A percentile compares a stretch with the other conserved stretches of the same genome.
These are phyloP conservation scores for Calonectria naviculata DNA, from an alignment of 2,329 filamentous ascomycete genomes.

Conservation along the genomic window DNA sequence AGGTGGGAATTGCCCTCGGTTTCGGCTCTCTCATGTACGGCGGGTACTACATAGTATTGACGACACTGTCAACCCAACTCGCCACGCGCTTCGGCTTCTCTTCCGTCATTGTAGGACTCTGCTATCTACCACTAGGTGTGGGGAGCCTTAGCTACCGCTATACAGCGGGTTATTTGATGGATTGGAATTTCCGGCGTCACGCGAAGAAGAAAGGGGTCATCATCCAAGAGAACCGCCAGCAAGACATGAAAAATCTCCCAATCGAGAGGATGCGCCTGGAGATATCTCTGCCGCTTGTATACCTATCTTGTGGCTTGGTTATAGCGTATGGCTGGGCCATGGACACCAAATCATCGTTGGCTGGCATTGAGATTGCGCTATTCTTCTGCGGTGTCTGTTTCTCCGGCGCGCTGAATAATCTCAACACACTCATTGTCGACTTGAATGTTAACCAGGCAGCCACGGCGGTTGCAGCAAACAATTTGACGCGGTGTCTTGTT, in stretches of 20 bases:
- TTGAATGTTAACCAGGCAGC: slow-evolving; percentile 7
- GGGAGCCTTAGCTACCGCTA: slow-evolving; percentile 14
- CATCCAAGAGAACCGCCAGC: slow-evolving; percentile 17
- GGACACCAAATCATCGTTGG: background rate
- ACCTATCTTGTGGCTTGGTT: slow-evolving; percentile 11
- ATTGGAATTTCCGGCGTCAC: slow-evolving; percentile 20
- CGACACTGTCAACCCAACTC: slow-evolving; percentile 12
- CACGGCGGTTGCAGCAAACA: slow-evolving; percentile 12
- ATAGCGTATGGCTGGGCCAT: slow-evolving; percentile 18
- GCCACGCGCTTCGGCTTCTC: slow-evolving; percentile 7
- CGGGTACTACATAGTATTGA: slow-evolving; percentile 9
- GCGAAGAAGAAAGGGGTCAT: slow-evolving; percentile 11
- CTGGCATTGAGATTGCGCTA: slow-evolving; percentile 10
- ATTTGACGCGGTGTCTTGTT: slow-evolving; percentile 10
- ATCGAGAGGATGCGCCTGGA: slow-evolving; percentile 17
- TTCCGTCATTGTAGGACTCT: slow-evolving; percentile 9
- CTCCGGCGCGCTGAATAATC: slow-evolving; percentile 11
- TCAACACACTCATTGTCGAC: slow-evolving; percentile 17
- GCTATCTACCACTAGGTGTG: slow-evolving; percentile 12
- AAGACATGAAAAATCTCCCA: slow-evolving; percentile 4
- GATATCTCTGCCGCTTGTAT: slow-evolving; percentile 9
- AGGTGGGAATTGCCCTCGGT: background rate
- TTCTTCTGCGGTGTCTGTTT: slow-evolving; percentile 14
- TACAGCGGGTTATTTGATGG: slow-evolving; percentile 8
- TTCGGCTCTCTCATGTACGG: slow-evolving; percentile 20